Percentiles rank a stretch among this genome's conserved stretches.
Evolutionary conservation across 2,329 filamentous ascomycete genomes (phyloP).

Genomic region (Magnaporthiopsis incrustans): DNA sequence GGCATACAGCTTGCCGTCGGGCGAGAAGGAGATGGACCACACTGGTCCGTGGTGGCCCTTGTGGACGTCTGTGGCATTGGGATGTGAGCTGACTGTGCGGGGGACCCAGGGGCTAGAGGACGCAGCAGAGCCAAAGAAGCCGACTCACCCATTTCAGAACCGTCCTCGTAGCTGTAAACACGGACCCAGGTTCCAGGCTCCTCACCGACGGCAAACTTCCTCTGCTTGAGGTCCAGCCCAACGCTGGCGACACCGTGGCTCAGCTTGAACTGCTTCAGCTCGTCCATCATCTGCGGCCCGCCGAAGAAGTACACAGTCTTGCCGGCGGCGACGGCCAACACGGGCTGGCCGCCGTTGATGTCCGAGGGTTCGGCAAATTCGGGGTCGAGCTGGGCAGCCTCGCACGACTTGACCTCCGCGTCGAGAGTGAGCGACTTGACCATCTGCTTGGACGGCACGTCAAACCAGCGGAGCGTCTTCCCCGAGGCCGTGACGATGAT

Average conservation of each 20-base stretch:
- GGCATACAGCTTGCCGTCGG: conserved; percentile 91
- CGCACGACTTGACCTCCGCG: conserved; percentile 83
- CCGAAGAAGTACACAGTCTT: conserved; percentile 92
- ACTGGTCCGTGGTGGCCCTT: conserved; percentile 97
- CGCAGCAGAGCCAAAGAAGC: background rate
- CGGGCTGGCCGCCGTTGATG: conserved; percentile 58
- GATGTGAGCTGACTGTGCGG: background rate
- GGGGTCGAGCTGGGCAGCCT: conserved; percentile 65
- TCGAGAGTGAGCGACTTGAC: conserved; percentile 73
- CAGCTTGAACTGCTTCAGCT: conserved; percentile 73
- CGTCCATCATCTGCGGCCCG: conserved; percentile 57
- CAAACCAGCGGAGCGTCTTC: conserved; percentile 90
- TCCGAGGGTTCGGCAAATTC: conserved; percentile 51
- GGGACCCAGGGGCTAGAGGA: background rate
- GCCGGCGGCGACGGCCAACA: conserved; percentile 86
- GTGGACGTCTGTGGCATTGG: conserved; percentile 59
- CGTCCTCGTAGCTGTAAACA: conserved; percentile 81
- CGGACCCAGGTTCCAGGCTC: conserved; percentile 94
- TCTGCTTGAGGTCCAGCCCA: conserved; percentile 71
- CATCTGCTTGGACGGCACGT: conserved; percentile 67
- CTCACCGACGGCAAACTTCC: conserved; percentile 83
- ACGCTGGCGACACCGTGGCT: conserved; percentile 86
- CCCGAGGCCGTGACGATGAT: conserved; percentile 87
- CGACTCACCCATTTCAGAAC: conserved; percentile 62
- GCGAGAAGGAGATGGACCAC: conserved; percentile 91